phyloP scores from a whole-genome alignment of 192 early-diverging fungal genomes.

The Gryganskiella cystojenkinii region DNA sequence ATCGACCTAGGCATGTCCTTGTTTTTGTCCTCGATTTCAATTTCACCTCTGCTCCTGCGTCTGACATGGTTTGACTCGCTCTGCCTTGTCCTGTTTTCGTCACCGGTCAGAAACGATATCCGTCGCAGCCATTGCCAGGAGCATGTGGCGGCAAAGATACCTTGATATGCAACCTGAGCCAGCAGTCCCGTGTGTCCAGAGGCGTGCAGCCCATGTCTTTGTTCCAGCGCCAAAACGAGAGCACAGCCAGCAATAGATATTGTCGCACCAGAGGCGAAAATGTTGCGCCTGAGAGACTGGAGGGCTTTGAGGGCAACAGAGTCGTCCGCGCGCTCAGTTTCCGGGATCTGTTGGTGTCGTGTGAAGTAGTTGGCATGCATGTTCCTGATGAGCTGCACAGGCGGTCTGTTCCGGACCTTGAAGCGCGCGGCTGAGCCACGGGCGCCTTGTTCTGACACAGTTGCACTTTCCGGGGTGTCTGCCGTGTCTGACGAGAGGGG shows the following conservation, averaged over 20 bases:
- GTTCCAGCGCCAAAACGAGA: constrained; percentile 14
- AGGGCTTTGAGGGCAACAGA: constrained; percentile 10
- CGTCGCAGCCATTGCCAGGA: constrained; percentile 40
- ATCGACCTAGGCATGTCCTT: too few relatives aligned
- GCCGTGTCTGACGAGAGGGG: neutral
- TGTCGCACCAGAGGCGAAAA: constrained; percentile 31
- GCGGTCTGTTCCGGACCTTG: constrained; percentile 28
- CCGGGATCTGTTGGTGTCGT: neutral
- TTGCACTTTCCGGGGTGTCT: neutral
- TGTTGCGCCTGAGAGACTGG: constrained; percentile 21
- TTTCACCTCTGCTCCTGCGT: neutral
- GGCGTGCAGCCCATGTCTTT: constrained; percentile 1
- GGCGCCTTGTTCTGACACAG: neutral
- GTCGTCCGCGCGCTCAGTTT: neutral
- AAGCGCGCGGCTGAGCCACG: constrained; percentile 6
- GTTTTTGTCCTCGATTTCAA: neutral
- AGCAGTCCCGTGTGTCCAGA: constrained; percentile 10
- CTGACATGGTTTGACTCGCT: neutral
- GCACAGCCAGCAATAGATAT: constrained; percentile 33
- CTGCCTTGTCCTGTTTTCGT: neutral
- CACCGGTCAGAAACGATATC: constrained; percentile 2
- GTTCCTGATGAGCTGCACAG: constrained; percentile 47
- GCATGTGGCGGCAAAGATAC: constrained; percentile 32
- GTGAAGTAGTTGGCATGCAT: constrained; percentile 47
- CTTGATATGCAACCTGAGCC: constrained; percentile 22